phyloP scores from a whole-genome alignment of 1,139 yeast genomes.

The Yamadazyma dushanensis region DNA sequence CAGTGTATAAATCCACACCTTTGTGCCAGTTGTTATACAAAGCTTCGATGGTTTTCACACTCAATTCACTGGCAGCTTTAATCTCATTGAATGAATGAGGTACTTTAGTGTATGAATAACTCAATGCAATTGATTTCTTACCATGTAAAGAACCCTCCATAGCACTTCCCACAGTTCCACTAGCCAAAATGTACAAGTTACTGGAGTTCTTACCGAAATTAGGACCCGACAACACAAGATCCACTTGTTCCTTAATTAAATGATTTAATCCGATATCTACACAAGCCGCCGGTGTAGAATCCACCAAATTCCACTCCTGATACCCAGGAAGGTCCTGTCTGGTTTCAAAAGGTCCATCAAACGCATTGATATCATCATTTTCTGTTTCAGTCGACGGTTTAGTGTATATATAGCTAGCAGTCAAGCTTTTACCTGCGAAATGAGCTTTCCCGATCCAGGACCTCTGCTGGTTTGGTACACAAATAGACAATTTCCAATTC shows the following conservation, averaged over 20 bases:
- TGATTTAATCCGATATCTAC: slow-evolving; percentile 88
- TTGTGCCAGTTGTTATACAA: slow-evolving; percentile 45
- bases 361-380: slow-evolving; percentile 41
- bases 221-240: slow-evolving; percentile 90
- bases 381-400: slow-evolving; percentile 30
- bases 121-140: slow-evolving; percentile 71
- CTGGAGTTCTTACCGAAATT: slow-evolving; percentile 92
- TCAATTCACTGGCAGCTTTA: slow-evolving; percentile 64
- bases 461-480: slow-evolving; percentile 75
- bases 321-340: slow-evolving; percentile 33
- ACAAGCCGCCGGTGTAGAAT: slow-evolving; percentile 96
- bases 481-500: slow-evolving; percentile 84
- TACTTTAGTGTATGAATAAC: slow-evolving; percentile 70
- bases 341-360: slow-evolving; percentile 67
- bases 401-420: slow-evolving; percentile 67
- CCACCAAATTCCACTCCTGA: slow-evolving; percentile 83
- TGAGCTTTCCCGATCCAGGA: slow-evolving; percentile 99
- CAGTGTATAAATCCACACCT: slow-evolving; percentile 69
- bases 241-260: slow-evolving; percentile 52
- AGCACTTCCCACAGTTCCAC: slow-evolving; percentile 98
- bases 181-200: slow-evolving; percentile 83
- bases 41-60: slow-evolving; percentile 61
- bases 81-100: slow-evolving; percentile 56
- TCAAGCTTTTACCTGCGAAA: slow-evolving; percentile 78
- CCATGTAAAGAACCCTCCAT: slow-evolving; percentile 91